Evolutionary conservation across 371 early-diverging fungal genomes (phyloP).

Genomic region (Mucor piriformis): DNA sequence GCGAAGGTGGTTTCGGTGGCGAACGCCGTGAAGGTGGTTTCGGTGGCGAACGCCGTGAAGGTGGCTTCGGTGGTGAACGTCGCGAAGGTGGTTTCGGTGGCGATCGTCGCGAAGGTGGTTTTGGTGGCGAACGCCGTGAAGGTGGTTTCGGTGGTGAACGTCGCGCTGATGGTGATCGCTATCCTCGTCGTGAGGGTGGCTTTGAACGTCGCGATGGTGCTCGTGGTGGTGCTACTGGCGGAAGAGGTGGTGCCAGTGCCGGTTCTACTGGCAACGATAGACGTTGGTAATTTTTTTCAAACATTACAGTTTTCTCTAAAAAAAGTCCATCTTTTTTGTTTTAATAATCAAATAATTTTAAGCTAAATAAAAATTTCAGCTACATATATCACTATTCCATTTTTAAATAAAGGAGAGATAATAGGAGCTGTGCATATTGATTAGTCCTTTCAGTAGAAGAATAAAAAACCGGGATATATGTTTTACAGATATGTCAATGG

Average conservation of each 20-base stretch:
- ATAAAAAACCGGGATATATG: too few species aligned
- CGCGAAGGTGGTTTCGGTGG: neutral
- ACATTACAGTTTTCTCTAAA: neutral
- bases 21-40: conserved; percentile 9
- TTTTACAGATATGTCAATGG: neutral
- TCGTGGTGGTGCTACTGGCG: neutral
- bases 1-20: conserved; percentile 7
- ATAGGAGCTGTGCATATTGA: neutral
- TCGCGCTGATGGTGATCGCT: neutral
- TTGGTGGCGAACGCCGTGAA: neutral
- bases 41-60: conserved; percentile 3
- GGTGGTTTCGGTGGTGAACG: neutral
- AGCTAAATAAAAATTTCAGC: neutral
- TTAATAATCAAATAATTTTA: neutral
- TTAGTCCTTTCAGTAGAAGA: too few species aligned
- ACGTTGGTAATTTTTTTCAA: conserved; percentile 6
- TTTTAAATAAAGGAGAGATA: neutral
- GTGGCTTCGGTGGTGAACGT: neutral
- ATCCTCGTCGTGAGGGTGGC: neutral
- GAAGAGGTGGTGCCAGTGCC: conserved; percentile 8
- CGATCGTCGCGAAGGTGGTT: neutral
- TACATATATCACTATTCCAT: neutral
- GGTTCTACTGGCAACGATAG: conserved; percentile 16
- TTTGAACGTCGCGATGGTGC: neutral
- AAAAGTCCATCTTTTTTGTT: neutral